These are phyloP conservation scores for Punica granatum DNA, from an alignment of 345 rosid species.

Conservation along the genomic window DNA sequence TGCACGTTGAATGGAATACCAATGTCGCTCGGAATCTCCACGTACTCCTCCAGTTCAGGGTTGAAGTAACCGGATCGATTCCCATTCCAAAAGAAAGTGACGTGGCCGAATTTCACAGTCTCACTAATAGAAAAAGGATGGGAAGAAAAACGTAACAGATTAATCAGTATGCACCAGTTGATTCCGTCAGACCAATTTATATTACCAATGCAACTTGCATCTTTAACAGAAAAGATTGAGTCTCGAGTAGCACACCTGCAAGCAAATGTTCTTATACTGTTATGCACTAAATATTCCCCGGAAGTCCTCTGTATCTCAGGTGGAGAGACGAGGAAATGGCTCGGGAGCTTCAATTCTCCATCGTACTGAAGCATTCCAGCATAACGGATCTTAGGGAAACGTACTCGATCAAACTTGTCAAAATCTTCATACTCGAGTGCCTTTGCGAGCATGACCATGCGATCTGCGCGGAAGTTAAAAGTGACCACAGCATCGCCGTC, in stretches of 20 bases:
- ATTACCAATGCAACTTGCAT: too few relatives aligned
- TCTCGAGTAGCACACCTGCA: conserved; percentile 63
- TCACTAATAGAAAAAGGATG: conserved; percentile 33
- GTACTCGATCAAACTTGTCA: conserved; percentile 87
- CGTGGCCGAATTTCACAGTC: conserved; percentile 95
- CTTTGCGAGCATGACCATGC: conserved; percentile 94
- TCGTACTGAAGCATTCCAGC: conserved; percentile 99
- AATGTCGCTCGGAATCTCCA: conserved; percentile 88
- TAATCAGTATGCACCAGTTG: neutral
- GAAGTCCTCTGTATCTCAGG: conserved; percentile 97
- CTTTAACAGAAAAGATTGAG: too few relatives aligned
- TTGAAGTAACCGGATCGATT: conserved; percentile 89
- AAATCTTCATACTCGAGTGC: conserved; percentile 84
- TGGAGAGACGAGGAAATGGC: conserved; percentile 83
- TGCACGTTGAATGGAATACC: conserved; percentile 86
- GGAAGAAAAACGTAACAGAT: neutral
- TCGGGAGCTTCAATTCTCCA: conserved; percentile 90
- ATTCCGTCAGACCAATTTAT: neutral
- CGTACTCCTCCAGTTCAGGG: conserved; percentile 69
- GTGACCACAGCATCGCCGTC: conserved; percentile 99
- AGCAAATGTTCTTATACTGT: conserved; percentile 79
- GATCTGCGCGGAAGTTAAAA: conserved; percentile 89
- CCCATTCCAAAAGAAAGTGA: conserved; percentile 98
- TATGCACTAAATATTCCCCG: conserved; percentile 82
- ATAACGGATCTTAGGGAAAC: conserved; percentile 76